Conservation (phyloP, 1,284 basidiomycete species). For the Naganishia sp. region DNA sequence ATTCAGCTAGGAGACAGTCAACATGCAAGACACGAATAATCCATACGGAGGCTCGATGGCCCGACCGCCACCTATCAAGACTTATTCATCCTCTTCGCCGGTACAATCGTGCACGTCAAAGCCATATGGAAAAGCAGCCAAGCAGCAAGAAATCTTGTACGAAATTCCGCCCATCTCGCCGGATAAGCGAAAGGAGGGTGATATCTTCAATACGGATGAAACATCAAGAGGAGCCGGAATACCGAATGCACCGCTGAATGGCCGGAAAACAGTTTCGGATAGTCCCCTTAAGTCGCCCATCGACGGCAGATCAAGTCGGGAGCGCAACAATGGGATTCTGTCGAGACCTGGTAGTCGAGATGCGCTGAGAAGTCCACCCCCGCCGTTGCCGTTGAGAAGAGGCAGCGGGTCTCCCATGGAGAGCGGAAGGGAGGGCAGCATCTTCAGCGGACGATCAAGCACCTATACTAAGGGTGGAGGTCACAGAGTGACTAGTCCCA, state of each 20-base stretch:
- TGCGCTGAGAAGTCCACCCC: slow-evolving; percentile 1
- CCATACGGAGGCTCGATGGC: background rate
- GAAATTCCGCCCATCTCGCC: slow-evolving; percentile 15
- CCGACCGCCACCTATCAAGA: background rate
- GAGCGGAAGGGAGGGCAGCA: slow-evolving; percentile 4
- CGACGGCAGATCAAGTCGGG: slow-evolving; percentile 1
- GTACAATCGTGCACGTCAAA: background rate
- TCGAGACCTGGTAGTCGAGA: background rate
- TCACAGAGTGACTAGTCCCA: slow-evolving; percentile 20
- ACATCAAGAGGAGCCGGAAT: background rate
- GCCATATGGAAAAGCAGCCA: slow-evolving; percentile 3
- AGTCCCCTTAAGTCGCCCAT: slow-evolving; percentile 1
- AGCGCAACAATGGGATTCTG: background rate
- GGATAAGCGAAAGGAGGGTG: background rate
- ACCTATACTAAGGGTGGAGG: slow-evolving; percentile 19
- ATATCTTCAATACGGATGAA: background rate
- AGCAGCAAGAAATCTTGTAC: slow-evolving; percentile 15
- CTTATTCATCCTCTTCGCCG: slow-evolving; percentile 1
- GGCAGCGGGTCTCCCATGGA: slow-evolving; percentile 9
- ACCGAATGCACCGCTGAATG: background rate
- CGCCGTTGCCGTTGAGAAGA: slow-evolving; percentile 1
- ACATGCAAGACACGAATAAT: background rate
- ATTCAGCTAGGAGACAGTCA: background rate
- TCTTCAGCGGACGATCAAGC: slow-evolving; percentile 6
- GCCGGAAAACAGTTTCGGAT: background rate